These are phyloP conservation scores for Coemansia sp. DNA, from an alignment of 192 early-diverging fungal species.

Conservation along the genomic window DNA sequence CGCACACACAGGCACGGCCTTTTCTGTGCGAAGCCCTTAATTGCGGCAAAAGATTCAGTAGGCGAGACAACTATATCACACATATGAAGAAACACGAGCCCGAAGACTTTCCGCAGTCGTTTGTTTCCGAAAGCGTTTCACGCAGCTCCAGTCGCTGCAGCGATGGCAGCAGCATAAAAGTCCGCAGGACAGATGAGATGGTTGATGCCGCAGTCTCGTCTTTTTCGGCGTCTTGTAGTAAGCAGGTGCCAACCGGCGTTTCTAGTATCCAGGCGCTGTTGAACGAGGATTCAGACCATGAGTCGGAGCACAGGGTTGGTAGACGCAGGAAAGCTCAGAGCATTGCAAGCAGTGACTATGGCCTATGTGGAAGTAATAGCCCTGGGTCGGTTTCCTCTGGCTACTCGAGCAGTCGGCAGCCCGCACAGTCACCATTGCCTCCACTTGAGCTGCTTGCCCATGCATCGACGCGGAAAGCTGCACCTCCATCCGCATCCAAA, in stretches of 20 bases:
- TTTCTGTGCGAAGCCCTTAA: slow-evolving; percentile 68
- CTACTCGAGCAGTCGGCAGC: neutral
- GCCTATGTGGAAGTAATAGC: neutral
- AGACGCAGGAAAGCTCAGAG: neutral
- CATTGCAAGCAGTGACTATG: neutral
- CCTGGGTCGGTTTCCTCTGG: neutral
- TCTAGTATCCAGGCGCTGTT: slow-evolving; percentile 1
- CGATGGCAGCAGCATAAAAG: slow-evolving; percentile 1
- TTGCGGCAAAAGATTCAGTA: slow-evolving; percentile 82
- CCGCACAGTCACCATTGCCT: slow-evolving; percentile 2
- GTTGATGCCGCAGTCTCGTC: neutral
- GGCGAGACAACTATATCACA: slow-evolving; percentile 71
- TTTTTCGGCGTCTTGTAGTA: neutral
- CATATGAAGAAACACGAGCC: slow-evolving; percentile 38
- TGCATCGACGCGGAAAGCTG: slow-evolving; percentile 13
- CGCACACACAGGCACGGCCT: slow-evolving; percentile 86
- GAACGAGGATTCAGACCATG: neutral
- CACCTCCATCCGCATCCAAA: neutral
- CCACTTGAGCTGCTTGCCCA: slow-evolving; percentile 43
- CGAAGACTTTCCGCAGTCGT: slow-evolving; percentile 2
- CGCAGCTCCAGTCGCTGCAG: slow-evolving; percentile 7
- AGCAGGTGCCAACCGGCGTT: neutral
- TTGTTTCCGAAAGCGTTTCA: neutral
- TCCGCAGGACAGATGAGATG: neutral
- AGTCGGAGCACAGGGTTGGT: neutral